A percentile compares a stretch with the other conserved stretches of the same genome.
phyloP scores from a whole-genome alignment of 2,329 filamentous ascomycete genomes.

The Daldinia eschscholtzii region DNA sequence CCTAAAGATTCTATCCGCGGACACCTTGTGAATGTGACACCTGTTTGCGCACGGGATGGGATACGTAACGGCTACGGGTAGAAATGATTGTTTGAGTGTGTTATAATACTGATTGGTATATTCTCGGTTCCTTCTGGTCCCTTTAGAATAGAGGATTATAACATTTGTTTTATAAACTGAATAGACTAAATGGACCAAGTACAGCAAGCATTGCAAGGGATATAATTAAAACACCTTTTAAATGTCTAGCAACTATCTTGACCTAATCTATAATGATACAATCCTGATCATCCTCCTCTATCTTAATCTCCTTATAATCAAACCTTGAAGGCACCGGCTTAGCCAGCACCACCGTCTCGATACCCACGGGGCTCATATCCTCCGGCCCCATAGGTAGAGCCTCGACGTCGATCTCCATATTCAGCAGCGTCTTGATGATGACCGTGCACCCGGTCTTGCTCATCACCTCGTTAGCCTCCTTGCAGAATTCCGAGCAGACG shows the following conservation, averaged over 20 bases:
- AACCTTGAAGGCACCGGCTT: slow-evolving; percentile 68
- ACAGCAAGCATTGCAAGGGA: no score
- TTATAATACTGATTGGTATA: not conserved
- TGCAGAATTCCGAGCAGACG: slow-evolving; percentile 86
- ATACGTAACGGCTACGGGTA: not conserved
- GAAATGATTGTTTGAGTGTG: not conserved
- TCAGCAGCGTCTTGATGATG: slow-evolving; percentile 80
- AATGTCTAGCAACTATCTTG: not conserved
- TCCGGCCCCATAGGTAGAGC: slow-evolving; percentile 88
- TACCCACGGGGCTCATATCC: slow-evolving; percentile 73
- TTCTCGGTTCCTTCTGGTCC: not conserved
- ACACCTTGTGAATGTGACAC: not conserved
- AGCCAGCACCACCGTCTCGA: slow-evolving; percentile 86
- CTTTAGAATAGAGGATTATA: not conserved
- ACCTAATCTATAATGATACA: slow-evolving; percentile 18
- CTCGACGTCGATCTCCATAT: slow-evolving; percentile 83
- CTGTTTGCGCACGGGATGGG: not conserved
- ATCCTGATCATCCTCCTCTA: slow-evolving; percentile 31
- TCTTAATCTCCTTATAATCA: slow-evolving; percentile 46
- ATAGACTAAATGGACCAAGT: not conserved
- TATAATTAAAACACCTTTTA: no score
- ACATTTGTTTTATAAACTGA: not conserved
- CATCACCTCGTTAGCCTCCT: slow-evolving; percentile 90
- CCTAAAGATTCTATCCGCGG: not conserved
- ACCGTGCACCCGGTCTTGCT: slow-evolving; percentile 90